phyloP scores from a whole-genome alignment of 179 eudicot species.

The Patellifolia procumbens region DNA sequence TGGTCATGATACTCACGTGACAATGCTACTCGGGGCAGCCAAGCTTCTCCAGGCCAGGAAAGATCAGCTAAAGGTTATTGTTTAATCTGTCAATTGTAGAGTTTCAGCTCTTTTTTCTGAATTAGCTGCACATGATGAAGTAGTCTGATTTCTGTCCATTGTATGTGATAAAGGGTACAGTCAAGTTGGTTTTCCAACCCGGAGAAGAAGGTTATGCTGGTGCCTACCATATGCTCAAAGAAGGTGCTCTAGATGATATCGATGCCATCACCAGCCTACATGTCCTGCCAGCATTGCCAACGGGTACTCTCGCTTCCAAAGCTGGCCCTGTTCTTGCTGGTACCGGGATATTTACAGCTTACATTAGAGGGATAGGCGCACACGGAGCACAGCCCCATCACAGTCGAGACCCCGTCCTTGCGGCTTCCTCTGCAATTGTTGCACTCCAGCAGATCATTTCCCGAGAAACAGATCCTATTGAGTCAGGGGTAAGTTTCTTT shows the following conservation, averaged over 20 bases:
- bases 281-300: slow-evolving; percentile 42
- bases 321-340: slow-evolving; percentile 60
- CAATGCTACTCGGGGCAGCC: slow-evolving; percentile 55
- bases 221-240: slow-evolving; percentile 51
- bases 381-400: slow-evolving; percentile 72
- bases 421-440: slow-evolving; percentile 54
- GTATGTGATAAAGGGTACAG: slow-evolving; percentile 43
- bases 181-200: slow-evolving; percentile 63
- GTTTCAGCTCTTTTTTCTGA: background rate
- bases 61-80: slow-evolving; percentile 39
- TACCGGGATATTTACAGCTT: slow-evolving; percentile 43
- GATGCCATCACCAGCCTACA: slow-evolving; percentile 51
- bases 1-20: slow-evolving; percentile 52
- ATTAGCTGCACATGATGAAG: background rate
- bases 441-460: slow-evolving; percentile 76
- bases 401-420: slow-evolving; percentile 60
- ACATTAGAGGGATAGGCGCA: slow-evolving; percentile 54
- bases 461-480: slow-evolving; percentile 66
- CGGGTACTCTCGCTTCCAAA: slow-evolving; percentile 48
- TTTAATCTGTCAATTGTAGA: background rate
- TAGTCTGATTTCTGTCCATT: background rate
- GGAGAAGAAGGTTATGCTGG: slow-evolving; percentile 69
- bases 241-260: slow-evolving; percentile 45
- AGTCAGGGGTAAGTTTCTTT: slow-evolving; percentile 42
- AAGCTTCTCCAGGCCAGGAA: slow-evolving; percentile 38